Percentiles rank a stretch among this genome's conserved stretches.
Evolutionary conservation across 768 basidiomycete genomes (phyloP).

Genomic region (Rhodotorula taiwanensis): DNA sequence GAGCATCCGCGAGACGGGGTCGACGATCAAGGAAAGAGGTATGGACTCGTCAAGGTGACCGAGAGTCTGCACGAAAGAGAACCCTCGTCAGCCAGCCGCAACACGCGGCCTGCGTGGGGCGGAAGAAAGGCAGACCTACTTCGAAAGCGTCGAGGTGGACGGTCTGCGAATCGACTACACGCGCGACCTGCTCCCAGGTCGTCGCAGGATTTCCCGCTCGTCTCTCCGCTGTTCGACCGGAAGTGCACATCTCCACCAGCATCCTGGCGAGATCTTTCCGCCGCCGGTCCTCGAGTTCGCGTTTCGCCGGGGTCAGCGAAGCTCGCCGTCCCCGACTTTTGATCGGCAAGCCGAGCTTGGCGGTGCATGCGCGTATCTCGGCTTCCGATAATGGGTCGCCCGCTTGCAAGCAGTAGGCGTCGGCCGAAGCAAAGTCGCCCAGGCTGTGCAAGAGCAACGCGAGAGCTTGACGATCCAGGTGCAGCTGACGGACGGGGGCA

Average conservation of each 20-base stretch:
- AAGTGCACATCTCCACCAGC: constrained; percentile 31
- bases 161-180: constrained; percentile 25
- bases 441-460: constrained; percentile 26
- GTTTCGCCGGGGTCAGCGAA: neutral
- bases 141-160: constrained; percentile 21
- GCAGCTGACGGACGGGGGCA: constrained; percentile 6
- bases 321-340: neutral
- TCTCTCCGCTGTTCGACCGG: neutral
- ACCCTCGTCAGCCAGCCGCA: too few species aligned
- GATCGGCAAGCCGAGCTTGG: constrained; percentile 7
- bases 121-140: constrained; percentile 5
- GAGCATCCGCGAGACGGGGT: constrained; percentile 19
- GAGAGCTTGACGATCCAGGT: constrained; percentile 30
- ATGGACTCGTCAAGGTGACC: too few species aligned
- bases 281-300: constrained; percentile 7
- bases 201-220: neutral
- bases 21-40: constrained; percentile 3
- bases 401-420: constrained; percentile 19
- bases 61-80: neutral
- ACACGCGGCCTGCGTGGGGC: too few species aligned
- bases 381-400: constrained; percentile 18
- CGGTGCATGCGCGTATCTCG: constrained; percentile 1
- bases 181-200: constrained; percentile 2
- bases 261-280: constrained; percentile 15
- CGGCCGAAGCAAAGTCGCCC: constrained; percentile 25